phyloP scores from a whole-genome alignment of 257 asterid species.

The Capsicum baccatum region DNA sequence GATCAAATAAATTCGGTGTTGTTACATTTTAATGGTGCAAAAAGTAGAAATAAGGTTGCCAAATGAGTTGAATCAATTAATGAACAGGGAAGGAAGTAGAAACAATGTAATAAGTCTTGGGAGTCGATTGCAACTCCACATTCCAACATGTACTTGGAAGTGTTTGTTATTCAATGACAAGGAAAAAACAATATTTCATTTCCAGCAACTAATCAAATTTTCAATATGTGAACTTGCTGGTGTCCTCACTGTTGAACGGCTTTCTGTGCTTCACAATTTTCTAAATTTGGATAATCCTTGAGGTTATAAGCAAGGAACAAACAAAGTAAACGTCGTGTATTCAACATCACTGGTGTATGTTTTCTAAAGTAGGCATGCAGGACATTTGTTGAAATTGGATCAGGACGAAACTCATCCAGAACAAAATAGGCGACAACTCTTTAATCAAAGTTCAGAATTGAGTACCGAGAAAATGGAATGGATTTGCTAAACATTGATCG shows the following conservation, averaged over 20 bases:
- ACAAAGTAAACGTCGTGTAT: conserved; percentile 63
- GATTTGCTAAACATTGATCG: no score
- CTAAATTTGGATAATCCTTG: conserved; percentile 49
- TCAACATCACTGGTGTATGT: conserved; percentile 76
- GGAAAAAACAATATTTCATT: not conserved
- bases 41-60: not conserved
- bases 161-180: not conserved
- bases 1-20: not conserved
- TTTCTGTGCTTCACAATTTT: conserved; percentile 58
- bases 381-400: conserved; percentile 67
- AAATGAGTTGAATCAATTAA: not conserved
- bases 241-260: conserved; percentile 34
- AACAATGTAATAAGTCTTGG: not conserved
- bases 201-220: not conserved
- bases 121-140: not conserved
- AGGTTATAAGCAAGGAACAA: conserved; percentile 59
- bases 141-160: not conserved
- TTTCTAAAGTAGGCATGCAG: conserved; percentile 55
- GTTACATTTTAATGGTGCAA: not conserved
- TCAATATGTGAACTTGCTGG: not conserved
- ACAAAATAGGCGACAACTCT: conserved; percentile 65
- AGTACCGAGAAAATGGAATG: no score
- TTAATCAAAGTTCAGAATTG: conserved; percentile 46
- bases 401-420: conserved; percentile 81
- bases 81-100: not conserved